Evolutionary conservation across 2,329 filamentous ascomycete species (phyloP).

Genomic region (Pseudogymnoascus sp.): DNA sequence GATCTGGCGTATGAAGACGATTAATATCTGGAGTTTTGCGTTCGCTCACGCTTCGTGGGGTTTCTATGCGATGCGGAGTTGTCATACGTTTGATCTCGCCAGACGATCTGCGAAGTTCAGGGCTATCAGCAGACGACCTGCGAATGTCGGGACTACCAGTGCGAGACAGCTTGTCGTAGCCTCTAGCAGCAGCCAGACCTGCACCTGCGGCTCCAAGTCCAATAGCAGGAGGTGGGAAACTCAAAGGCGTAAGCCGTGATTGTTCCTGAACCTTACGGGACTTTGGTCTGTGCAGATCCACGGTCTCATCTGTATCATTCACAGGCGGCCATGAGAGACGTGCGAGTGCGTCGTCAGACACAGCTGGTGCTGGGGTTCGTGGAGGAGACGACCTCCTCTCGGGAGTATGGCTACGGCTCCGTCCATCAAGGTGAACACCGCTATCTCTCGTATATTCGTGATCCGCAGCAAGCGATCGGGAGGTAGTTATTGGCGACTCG

Average conservation of each 20-base stretch:
- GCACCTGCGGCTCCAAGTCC: constrained; percentile 22
- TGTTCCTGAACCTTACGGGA: not conserved
- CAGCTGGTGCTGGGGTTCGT: constrained; percentile 22
- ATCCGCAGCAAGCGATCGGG: not conserved
- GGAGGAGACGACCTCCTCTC: constrained; percentile 16
- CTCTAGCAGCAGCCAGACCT: constrained; percentile 19
- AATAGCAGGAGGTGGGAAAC: constrained; percentile 18
- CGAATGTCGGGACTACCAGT: not conserved
- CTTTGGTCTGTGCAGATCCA: constrained; percentile 33
- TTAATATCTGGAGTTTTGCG: constrained; percentile 24
- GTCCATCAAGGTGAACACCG: constrained; percentile 48
- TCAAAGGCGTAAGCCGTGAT: constrained; percentile 15
- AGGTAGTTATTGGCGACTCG: constrained; percentile 35
- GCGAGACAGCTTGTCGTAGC: not conserved
- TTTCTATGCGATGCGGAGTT: constrained; percentile 4
- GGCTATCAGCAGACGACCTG: not conserved
- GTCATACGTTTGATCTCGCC: constrained; percentile 1
- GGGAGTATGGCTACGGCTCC: constrained; percentile 29
- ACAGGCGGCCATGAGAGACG: constrained; percentile 34
- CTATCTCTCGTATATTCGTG: constrained; percentile 36
- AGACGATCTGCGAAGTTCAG: constrained; percentile 2
- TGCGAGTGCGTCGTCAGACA: constrained; percentile 30
- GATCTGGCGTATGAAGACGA: constrained; percentile 27
- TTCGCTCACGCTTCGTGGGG: constrained; percentile 16
- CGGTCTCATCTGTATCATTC: constrained; percentile 39